Evolutionary conservation across 208 protist genomes (phyloP), one percentile per base, ranked within the genome.

Genomic region (Crithidia acanthocephali): DNA sequence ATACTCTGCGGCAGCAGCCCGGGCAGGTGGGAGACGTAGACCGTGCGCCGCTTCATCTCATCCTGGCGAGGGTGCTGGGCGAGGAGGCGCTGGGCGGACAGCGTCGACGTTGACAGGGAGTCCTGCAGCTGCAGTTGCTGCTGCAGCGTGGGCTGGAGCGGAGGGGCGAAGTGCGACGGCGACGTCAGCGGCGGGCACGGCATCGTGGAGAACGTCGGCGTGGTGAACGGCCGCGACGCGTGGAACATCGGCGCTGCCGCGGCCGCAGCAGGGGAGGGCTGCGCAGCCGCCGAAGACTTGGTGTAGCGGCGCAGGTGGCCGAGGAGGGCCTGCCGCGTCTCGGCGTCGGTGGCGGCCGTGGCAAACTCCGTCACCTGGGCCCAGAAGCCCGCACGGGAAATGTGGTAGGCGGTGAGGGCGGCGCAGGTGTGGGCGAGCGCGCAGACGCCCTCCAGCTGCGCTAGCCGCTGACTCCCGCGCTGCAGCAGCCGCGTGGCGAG

Each of bases 381-480:
- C 91, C 91, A 95, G 59, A 95, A 95, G 57, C 80, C 77, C 6
- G 87, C 86, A 62, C 84, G 83, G 13, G 91, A 92, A 8, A 88
- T 80, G 27, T 80, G 65, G 56, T 73, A 76, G 64, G 32, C 32
- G 13, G 81, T 69, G 37, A 92, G 64, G 23, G 68, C 22, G 40
- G 69, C 70, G 56, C 91, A 93, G 7, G 78, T 80, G 66, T 92
- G 86, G 7, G 91, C 84, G 33, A 93, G 74, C 25, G 80, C 72
- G 72, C 91, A 95, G 52, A 95, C 87, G 48, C 85, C 88, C 47
- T 95, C 86, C 30, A 90, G 72, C 76, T 93, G 87, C 5, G 74
- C 60, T 4, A 84, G 67, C 23, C 37, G 61, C 37, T 52, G 59
- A 22, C 74, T 81, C 5, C 83, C 80, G 51, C 80, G 82, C 79